Conservation (phyloP, 768 basidiomycete genomes). For the Terana coerulea region DNA sequence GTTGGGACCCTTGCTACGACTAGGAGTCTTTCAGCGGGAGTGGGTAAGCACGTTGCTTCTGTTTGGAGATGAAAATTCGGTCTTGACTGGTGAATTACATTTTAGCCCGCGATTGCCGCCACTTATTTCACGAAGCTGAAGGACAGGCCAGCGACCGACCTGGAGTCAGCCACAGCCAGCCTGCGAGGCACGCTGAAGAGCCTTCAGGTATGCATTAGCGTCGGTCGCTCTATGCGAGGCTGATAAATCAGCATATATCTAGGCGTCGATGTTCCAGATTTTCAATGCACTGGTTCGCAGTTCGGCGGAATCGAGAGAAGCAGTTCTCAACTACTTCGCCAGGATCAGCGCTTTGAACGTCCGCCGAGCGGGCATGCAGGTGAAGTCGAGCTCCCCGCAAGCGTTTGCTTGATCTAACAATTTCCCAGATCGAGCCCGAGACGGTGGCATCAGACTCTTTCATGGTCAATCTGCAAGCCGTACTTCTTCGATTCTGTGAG, state of each 20-base stretch:
- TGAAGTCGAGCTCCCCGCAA: neutral
- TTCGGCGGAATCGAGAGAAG: conserved; percentile 73
- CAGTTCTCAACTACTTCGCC: conserved; percentile 79
- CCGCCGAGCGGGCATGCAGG: conserved; percentile 90
- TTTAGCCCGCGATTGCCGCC: conserved; percentile 70
- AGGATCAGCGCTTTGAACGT: conserved; percentile 70
- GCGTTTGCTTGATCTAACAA: neutral
- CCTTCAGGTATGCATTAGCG: conserved; percentile 54
- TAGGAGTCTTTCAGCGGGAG: conserved; percentile 86
- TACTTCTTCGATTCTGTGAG: conserved; percentile 82
- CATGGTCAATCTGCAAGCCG: conserved; percentile 84
- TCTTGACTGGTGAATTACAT: too few species aligned
- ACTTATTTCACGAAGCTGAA: conserved; percentile 85
- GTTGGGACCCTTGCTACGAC: conserved; percentile 78
- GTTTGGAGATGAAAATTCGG: too few species aligned
- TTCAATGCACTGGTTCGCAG: conserved; percentile 88
- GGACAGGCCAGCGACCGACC: conserved; percentile 66
- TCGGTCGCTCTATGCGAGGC: neutral
- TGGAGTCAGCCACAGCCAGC: conserved; percentile 81
- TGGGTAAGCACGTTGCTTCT: conserved; percentile 59
- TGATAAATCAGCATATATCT: conserved; percentile 24
- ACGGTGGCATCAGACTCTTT: conserved; percentile 91
- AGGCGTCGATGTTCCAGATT: conserved; percentile 76
- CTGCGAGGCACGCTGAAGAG: conserved; percentile 83
- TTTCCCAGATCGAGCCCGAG: conserved; percentile 66